These are phyloP conservation scores for Sclerotiophoma versabilis DNA, from an alignment of 2,329 filamentous ascomycete genomes.

Conservation along the genomic window DNA sequence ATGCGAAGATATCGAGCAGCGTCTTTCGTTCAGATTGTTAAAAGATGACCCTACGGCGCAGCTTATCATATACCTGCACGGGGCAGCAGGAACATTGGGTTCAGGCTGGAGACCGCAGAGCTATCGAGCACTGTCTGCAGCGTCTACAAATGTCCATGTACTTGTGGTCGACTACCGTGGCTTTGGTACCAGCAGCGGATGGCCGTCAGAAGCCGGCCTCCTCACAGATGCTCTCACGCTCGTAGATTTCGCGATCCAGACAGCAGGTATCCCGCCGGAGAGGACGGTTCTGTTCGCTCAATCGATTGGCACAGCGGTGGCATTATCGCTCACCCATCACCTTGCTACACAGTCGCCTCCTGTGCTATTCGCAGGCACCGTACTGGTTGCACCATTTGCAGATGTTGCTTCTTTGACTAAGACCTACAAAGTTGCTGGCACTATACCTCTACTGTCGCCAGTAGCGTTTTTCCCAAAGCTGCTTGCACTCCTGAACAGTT, in stretches of 20 bases:
- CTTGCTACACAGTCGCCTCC: constrained; percentile 54
- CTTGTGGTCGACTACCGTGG: constrained; percentile 69
- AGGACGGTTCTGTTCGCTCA: constrained; percentile 67
- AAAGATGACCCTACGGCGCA: constrained; percentile 68
- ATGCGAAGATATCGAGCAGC: constrained; percentile 62
- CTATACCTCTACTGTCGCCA: constrained; percentile 62
- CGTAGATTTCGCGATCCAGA: constrained; percentile 62
- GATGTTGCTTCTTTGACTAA: constrained; percentile 62
- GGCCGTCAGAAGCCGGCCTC: constrained; percentile 63
- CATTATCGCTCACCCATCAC: constrained; percentile 54
- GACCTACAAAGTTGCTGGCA: constrained; percentile 65
- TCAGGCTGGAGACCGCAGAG: constrained; percentile 63
- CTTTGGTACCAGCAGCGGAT: constrained; percentile 62
- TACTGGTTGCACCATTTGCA: constrained; percentile 65
- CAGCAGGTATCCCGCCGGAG: constrained; percentile 60
- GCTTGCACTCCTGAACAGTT: constrained; percentile 53
- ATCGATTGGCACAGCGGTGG: constrained; percentile 65
- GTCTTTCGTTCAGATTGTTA: constrained; percentile 67
- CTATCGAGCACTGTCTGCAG: constrained; percentile 62
- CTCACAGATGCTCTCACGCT: constrained; percentile 62
- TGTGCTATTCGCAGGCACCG: constrained; percentile 60
- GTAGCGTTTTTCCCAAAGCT: constrained; percentile 56
- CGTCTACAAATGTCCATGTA: constrained; percentile 62
- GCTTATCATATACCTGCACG: constrained; percentile 69
- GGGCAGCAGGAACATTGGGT: constrained; percentile 63